Evolutionary conservation across 1,139 yeast genomes (phyloP).

Genomic region (Pneumocystis oryctolagi): DNA sequence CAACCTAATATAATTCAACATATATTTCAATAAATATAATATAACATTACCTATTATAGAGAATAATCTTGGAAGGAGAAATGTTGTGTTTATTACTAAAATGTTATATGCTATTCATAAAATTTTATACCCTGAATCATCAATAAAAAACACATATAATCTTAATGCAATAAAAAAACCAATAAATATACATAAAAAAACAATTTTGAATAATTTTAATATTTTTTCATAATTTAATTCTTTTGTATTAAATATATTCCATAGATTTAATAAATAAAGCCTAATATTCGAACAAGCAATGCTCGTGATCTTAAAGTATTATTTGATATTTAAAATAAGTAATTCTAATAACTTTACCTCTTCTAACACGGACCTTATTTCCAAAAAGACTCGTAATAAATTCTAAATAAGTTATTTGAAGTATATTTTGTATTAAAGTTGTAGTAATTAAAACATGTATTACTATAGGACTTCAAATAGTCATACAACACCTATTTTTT

Average conservation of each 20-base stretch:
- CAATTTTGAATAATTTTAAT: neutral
- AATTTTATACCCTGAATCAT: constrained; percentile 12
- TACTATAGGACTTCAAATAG: constrained; percentile 28
- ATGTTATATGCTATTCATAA: constrained; percentile 26
- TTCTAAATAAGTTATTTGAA: constrained; percentile 18
- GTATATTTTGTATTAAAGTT: constrained; percentile 20
- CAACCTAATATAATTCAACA: constrained; percentile 32
- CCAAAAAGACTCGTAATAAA: constrained; percentile 25
- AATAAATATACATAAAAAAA: constrained; percentile 21
- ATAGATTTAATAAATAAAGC: constrained; percentile 26
- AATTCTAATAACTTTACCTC: constrained; percentile 16
- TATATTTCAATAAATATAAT: constrained; percentile 36
- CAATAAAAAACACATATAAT: constrained; percentile 15
- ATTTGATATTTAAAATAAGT: neutral
- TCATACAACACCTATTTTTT: constrained; percentile 27
- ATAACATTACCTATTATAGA: constrained; percentile 43
- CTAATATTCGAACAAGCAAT: constrained; percentile 26
- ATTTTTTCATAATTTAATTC: neutral
- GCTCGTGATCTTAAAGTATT: constrained; percentile 18
- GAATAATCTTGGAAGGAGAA: constrained; percentile 40
- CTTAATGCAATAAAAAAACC: constrained; percentile 21
- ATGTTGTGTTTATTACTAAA: constrained; percentile 39
- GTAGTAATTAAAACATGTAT: constrained; percentile 16
- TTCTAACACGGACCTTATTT: constrained; percentile 27
- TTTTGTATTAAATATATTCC: constrained; percentile 27